Conservation (phyloP, 345 rosid species). For the Chamaenerion angustifolium region DNA sequence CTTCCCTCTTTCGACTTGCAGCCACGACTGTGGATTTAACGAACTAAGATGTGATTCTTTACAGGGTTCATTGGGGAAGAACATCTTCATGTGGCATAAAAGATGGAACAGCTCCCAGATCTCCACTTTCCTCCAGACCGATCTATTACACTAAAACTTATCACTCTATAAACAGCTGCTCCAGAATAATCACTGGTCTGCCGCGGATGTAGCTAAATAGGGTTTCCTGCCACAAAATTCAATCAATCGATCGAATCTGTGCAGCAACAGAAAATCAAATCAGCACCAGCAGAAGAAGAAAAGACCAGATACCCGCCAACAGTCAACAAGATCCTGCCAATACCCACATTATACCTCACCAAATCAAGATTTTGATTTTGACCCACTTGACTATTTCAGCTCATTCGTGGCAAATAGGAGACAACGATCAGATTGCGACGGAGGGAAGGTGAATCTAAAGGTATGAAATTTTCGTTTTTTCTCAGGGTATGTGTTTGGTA, state of each 20-base stretch:
- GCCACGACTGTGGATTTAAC: too few species aligned
- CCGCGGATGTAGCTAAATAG: neutral
- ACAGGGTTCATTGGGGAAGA: conserved; percentile 68
- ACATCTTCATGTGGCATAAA: conserved; percentile 84
- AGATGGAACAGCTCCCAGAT: conserved; percentile 86
- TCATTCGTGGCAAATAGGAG: conserved; percentile 19
- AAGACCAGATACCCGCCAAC: conserved; percentile 14
- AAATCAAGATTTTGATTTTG: too few species aligned
- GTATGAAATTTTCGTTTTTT: conserved; percentile 16
- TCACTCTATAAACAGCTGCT: too few species aligned
- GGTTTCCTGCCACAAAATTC: neutral
- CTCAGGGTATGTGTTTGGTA: too few species aligned
- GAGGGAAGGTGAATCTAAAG: conserved; percentile 22
- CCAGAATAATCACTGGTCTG: neutral
- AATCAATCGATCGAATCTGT: conserved; percentile 2
- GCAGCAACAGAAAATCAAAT: conserved; percentile 2
- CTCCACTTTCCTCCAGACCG: too few species aligned
- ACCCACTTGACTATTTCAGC: too few species aligned
- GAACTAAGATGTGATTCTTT: conserved; percentile 72
- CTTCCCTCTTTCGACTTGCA: too few species aligned
- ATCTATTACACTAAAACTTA: too few species aligned
- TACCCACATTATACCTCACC: too few species aligned
- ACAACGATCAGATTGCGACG: conserved; percentile 7
- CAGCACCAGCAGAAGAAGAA: too few species aligned
- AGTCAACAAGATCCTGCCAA: too few species aligned